These are phyloP conservation scores for Fusarium udum DNA, from an alignment of 2,329 filamentous ascomycete species.

Conservation along the genomic window DNA sequence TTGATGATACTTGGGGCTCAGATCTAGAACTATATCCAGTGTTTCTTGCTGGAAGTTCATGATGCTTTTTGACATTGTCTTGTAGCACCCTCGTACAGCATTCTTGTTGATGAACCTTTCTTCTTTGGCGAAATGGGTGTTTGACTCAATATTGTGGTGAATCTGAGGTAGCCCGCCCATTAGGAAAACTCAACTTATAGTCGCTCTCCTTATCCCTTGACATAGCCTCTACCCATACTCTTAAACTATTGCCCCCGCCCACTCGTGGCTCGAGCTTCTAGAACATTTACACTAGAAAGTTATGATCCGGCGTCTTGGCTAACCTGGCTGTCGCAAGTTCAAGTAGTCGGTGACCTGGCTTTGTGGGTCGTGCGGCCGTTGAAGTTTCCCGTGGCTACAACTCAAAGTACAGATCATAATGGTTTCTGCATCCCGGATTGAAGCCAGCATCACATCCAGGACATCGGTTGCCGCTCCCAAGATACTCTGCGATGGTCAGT, in stretches of 20 bases:
- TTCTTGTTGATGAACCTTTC: background rate
- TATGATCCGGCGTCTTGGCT: background rate
- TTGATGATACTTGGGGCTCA: accelerated
- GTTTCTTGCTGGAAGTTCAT: accelerated
- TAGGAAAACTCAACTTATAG: no score
- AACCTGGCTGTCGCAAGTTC: accelerated
- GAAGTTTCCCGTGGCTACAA: background rate
- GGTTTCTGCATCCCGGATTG: conserved; percentile 18
- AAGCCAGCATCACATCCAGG: conserved; percentile 8
- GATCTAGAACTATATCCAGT: accelerated
- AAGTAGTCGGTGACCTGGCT: accelerated
- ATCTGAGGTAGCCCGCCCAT: accelerated
- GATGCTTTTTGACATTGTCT: background rate
- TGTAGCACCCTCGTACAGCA: background rate
- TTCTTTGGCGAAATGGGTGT: background rate
- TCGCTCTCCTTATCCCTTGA: background rate
- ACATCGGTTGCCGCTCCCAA: background rate
- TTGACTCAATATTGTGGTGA: background rate
- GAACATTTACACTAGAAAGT: accelerated
- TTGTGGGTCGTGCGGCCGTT: background rate
- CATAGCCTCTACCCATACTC: accelerated
- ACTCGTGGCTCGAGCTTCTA: background rate
- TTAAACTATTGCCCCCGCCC: background rate
- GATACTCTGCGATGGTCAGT: conserved; percentile 1
- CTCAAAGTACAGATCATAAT: conserved; percentile 16